Percentiles rank a stretch among this genome's conserved stretches.
Evolutionary conservation across 2,329 filamentous ascomycete genomes (phyloP).

Genomic region (Aspergillus niger): DNA sequence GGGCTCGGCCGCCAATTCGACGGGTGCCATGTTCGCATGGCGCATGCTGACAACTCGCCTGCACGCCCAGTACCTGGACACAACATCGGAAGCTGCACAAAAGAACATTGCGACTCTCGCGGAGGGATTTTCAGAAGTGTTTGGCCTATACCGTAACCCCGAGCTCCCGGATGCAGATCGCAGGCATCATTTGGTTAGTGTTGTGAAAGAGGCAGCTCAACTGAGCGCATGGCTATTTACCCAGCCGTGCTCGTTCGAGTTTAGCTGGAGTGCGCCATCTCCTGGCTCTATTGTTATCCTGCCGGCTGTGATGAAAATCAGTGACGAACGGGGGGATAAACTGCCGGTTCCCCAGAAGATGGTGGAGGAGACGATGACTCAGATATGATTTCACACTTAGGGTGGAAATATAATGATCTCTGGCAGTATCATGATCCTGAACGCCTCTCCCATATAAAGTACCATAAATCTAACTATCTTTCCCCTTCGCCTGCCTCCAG

Average conservation of each 20-base stretch:
- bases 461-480: background rate
- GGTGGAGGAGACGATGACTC: conserved; percentile 13
- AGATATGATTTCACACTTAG: conserved; percentile 1
- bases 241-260: conserved; percentile 30
- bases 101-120: conserved; percentile 10
- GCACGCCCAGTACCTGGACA: background rate
- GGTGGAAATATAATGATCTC: background rate
- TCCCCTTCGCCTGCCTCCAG: background rate
- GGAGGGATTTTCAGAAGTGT: conserved; percentile 21
- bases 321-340: conserved; percentile 24
- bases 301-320: conserved; percentile 24
- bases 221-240: conserved; percentile 31
- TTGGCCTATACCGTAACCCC: conserved; percentile 24
- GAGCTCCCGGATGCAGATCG: conserved; percentile 19
- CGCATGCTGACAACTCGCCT: conserved; percentile 32
- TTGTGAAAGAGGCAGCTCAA: conserved; percentile 24
- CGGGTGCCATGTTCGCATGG: conserved; percentile 29
- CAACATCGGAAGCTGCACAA: background rate
- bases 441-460: background rate
- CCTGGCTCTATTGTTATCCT: conserved; percentile 11
- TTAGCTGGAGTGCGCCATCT: conserved; percentile 14
- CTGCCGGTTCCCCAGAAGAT: conserved; percentile 20
- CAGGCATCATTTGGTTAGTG: conserved; percentile 21
- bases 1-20: conserved; percentile 10
- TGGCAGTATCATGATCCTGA: background rate